Conservation (phyloP, 73 alveolate genomes). For the Tetrahymena thermophila region DNA sequence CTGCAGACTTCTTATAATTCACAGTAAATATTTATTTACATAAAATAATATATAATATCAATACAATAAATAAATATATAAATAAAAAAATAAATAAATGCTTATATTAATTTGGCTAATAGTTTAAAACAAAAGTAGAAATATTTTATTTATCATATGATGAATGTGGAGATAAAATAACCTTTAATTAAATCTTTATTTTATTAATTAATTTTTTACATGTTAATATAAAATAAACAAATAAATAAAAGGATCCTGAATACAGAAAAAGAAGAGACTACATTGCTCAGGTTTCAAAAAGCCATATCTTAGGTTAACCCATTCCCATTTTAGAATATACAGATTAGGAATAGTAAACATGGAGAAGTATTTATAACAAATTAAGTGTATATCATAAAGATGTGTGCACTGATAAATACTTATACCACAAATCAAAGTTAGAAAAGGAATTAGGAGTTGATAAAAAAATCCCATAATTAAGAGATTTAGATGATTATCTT, state of each 20-base stretch:
- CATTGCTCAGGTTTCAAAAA: conserved; percentile 20
- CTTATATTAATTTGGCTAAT: too few species aligned
- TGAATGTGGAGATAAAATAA: background rate
- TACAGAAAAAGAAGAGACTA: conserved; percentile 42
- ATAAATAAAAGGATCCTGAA: conserved; percentile 6
- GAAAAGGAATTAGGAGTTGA: conserved; percentile 19
- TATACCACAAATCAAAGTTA: background rate
- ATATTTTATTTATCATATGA: too few species aligned
- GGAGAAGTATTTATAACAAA: conserved; percentile 38
- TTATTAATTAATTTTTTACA: too few species aligned
- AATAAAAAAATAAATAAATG: too few species aligned
- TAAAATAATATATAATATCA: too few species aligned
- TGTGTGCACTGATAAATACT: conserved; percentile 24
- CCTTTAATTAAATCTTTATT: too few species aligned
- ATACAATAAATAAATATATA: too few species aligned
- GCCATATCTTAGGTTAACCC: conserved; percentile 16
- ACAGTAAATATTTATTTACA: background rate
- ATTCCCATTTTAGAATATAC: conserved; percentile 42
- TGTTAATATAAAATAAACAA: too few species aligned
- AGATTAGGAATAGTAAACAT: conserved; percentile 32
- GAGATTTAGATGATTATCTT: conserved; percentile 55
- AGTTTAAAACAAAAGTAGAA: background rate
- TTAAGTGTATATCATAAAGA: conserved; percentile 5
- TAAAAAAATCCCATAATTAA: conserved; percentile 58
- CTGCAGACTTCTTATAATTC: background rate